Conservation (phyloP, 257 asterid genomes). For the Scutellaria barbata region DNA sequence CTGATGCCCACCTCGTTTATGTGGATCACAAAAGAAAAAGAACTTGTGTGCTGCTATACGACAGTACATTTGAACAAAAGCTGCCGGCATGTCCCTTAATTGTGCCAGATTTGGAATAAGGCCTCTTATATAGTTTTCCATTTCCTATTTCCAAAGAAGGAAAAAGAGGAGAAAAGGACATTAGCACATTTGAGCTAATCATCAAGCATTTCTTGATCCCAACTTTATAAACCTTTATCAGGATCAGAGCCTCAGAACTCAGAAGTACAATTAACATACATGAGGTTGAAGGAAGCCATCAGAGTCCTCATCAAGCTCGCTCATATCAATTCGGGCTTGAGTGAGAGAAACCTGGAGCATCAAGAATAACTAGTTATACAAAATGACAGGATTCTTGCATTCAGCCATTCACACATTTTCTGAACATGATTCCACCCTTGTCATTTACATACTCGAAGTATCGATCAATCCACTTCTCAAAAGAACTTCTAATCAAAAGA, state of each 20-base stretch:
- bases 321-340: slow-evolving; percentile 99
- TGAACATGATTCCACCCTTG: neutral
- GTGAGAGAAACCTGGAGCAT: slow-evolving; percentile 89
- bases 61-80: slow-evolving; percentile 95
- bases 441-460: slow-evolving; percentile 6
- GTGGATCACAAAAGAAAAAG: slow-evolving; percentile 99
- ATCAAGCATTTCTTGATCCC: slow-evolving; percentile 10
- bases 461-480: slow-evolving; percentile 12
- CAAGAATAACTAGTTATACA: slow-evolving; percentile 22
- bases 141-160: slow-evolving; percentile 58
- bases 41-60: slow-evolving; percentile 98
- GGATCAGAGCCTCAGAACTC: slow-evolving; percentile 37
- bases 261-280: slow-evolving; percentile 54
- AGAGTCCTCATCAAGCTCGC: slow-evolving; percentile 99
- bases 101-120: slow-evolving; percentile 98
- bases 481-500: neutral
- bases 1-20: slow-evolving; percentile 79
- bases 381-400: slow-evolving; percentile 17
- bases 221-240: slow-evolving; percentile 13
- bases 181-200: slow-evolving; percentile 28
- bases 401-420: slow-evolving; percentile 12
- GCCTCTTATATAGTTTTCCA: slow-evolving; percentile 95
- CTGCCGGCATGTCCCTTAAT: slow-evolving; percentile 88
- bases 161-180: neutral
- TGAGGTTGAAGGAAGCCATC: slow-evolving; percentile 99